A percentile compares a stretch with the other conserved stretches of the same genome.
Evolutionary conservation across 2,329 filamentous ascomycete genomes (phyloP).

Genomic region (Sarocladiaceae sp.): DNA sequence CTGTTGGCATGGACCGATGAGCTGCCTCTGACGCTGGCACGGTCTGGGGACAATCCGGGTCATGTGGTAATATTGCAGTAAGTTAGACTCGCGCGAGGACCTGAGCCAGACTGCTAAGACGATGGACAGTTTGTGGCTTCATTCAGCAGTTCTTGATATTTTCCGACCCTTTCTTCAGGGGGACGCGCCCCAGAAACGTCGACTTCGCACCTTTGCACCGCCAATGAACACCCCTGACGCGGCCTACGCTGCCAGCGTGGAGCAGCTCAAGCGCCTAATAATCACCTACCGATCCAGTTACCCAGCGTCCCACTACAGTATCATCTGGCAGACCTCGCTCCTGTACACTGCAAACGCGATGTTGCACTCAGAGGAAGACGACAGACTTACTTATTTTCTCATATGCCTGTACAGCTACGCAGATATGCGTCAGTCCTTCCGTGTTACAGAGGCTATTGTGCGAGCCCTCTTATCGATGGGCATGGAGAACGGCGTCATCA

Average conservation of each 20-base stretch:
- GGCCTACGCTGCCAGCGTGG: slow-evolving; percentile 28
- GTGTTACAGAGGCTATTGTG: slow-evolving; percentile 29
- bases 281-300: slow-evolving; percentile 29
- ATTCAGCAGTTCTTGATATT: slow-evolving; percentile 32
- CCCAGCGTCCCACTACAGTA: slow-evolving; percentile 27
- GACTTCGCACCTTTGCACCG: slow-evolving; percentile 27
- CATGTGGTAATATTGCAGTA: slow-evolving; percentile 34
- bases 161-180: slow-evolving; percentile 21
- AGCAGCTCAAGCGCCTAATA: slow-evolving; percentile 33
- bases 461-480: slow-evolving; percentile 31
- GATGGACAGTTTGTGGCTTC: slow-evolving; percentile 33
- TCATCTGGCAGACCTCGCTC: slow-evolving; percentile 36
- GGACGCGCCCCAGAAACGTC: slow-evolving; percentile 8
- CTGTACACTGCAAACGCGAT: slow-evolving; percentile 35
- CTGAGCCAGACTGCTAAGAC: not conserved
- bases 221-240: slow-evolving; percentile 22
- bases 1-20: slow-evolving; percentile 32
- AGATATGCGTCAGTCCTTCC: slow-evolving; percentile 27
- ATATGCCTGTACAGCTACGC: slow-evolving; percentile 35
- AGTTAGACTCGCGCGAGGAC: slow-evolving; percentile 13
- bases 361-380: slow-evolving; percentile 20
- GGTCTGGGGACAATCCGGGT: slow-evolving; percentile 22
- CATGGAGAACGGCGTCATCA: slow-evolving; percentile 26
- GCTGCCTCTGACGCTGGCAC: slow-evolving; percentile 22
- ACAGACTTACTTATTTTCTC: slow-evolving; percentile 29